Evolutionary conservation across 192 early-diverging fungal species (phyloP), one percentile per base, ranked within the genome.

Genomic region (Linnemannia hyalina): DNA sequence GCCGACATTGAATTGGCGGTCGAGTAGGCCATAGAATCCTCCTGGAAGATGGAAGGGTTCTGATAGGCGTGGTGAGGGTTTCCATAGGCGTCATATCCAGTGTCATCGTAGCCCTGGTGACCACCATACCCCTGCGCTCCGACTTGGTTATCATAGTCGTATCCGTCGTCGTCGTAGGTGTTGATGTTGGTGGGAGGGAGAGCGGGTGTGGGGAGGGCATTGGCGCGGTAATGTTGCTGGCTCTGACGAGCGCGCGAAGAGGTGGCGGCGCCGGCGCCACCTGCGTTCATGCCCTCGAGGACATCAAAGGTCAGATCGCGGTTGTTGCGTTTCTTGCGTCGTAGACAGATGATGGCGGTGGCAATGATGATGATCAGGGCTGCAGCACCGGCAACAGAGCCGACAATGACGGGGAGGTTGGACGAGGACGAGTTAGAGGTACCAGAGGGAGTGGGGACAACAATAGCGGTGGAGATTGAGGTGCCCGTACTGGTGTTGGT

Each of bases 1-100:
- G 78, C 55, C 6, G 57, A 69, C 63, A 70, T 63, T 18, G 49
- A 38, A 5, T 26, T 69, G 26, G 74, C 46, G 22, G 69, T 42
- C 9, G 68, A 40, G 6, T 81, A 86, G 26, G 79, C 79, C 26
- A 85, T 47, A 38, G 46, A 74, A 29, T 86, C 84, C 42, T 86
- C 84, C 71, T 81, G 84, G 79, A 86, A 86, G 40, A 86, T 86
- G 47, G 84, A 86, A 4, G 84, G 84, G 68, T 81, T 86, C 60
- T 76, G 72, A 36, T 80, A 80, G 4, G 70, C 70, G 22, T 77
- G 78, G 10, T 74, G 78, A 6, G 75, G 71, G 4, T 65, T 35
- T 65, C 84, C 84, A 52, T 86, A 86, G 6, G 79, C 65, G 40
- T 86, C 84, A n/a, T 86, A 86, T 55, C 84, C 84, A 32, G 63